phyloP scores from a whole-genome alignment of 2,329 filamentous ascomycete genomes.

The Hymenotorrendiella dingleyae region DNA sequence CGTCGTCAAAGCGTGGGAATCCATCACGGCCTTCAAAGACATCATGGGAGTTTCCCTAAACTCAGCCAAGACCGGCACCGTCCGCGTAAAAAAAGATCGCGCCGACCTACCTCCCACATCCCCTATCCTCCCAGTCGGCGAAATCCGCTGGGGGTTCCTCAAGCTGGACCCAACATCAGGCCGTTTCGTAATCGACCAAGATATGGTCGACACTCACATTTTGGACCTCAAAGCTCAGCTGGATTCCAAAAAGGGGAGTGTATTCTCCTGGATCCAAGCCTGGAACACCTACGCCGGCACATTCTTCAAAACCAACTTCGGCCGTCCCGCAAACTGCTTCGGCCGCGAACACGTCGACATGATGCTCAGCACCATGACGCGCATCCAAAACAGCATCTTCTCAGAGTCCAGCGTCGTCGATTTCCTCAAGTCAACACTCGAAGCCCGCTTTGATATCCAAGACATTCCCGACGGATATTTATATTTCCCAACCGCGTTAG shows the following conservation, averaged over 20 bases:
- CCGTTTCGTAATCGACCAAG: slow-evolving; percentile 49
- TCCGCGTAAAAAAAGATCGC: slow-evolving; percentile 32
- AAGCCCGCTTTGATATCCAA: slow-evolving; percentile 40
- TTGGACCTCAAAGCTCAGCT: slow-evolving; percentile 51
- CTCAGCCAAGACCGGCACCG: slow-evolving; percentile 49
- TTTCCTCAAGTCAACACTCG: slow-evolving; percentile 43
- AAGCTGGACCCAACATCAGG: slow-evolving; percentile 43
- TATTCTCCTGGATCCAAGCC: slow-evolving; percentile 54
- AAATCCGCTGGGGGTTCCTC: slow-evolving; percentile 55
- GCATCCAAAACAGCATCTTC: slow-evolving; percentile 48
- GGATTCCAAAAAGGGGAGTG: slow-evolving; percentile 40
- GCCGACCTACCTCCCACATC: slow-evolving; percentile 12
- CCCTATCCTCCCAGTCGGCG: slow-evolving; percentile 41
- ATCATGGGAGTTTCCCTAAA: slow-evolving; percentile 55
- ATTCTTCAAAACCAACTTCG: slow-evolving; percentile 55
- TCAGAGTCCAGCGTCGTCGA: slow-evolving; percentile 37
- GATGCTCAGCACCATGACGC: slow-evolving; percentile 44
- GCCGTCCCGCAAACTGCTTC: slow-evolving; percentile 48
- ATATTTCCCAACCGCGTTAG: slow-evolving; percentile 35
- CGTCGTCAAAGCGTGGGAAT: slow-evolving; percentile 53
- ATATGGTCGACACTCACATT: slow-evolving; percentile 49
- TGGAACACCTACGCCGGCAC: slow-evolving; percentile 53
- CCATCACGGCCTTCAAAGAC: slow-evolving; percentile 47
- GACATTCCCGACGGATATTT: slow-evolving; percentile 37
- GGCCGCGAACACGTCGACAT: slow-evolving; percentile 49